phyloP scores from a whole-genome alignment of 192 early-diverging fungal genomes.

The Physocladia obscura region DNA sequence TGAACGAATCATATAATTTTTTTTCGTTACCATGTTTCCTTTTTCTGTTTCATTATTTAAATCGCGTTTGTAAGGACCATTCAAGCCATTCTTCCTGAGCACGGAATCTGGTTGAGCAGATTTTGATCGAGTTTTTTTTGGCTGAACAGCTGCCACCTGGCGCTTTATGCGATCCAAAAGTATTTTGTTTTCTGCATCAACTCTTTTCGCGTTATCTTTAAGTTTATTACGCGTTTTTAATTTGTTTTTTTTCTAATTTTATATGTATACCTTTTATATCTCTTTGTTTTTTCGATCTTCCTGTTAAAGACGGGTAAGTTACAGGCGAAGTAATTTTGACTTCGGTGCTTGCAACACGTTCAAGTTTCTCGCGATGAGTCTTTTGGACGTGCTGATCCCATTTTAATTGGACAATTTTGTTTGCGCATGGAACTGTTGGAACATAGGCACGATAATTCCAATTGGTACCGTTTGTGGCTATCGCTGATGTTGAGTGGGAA shows the following conservation, averaged over 20 bases:
- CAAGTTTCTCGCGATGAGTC: slow-evolving; percentile 4
- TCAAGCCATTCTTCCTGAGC: background rate
- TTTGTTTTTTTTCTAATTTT: no score
- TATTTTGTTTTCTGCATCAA: slow-evolving; percentile 26
- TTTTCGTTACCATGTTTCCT: slow-evolving; percentile 18
- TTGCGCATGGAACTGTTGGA: slow-evolving; percentile 23
- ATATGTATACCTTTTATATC: background rate
- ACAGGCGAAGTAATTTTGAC: background rate
- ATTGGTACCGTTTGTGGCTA: background rate
- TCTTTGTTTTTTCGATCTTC: background rate
- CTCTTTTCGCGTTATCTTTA: slow-evolving; percentile 1
- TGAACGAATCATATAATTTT: background rate
- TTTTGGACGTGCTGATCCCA: slow-evolving; percentile 1
- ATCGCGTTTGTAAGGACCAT: slow-evolving; percentile 21
- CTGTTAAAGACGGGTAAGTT: slow-evolving; percentile 4
- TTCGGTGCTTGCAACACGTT: background rate
- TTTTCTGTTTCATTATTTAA: slow-evolving; percentile 15
- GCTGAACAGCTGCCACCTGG: slow-evolving; percentile 5
- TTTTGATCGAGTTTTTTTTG: background rate
- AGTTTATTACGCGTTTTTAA: background rate
- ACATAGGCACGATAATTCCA: slow-evolving; percentile 22
- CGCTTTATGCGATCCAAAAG: slow-evolving; percentile 22
- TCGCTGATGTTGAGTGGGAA: no score
- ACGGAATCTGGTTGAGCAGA: background rate
- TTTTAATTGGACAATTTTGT: slow-evolving; percentile 26